A percentile compares a stretch with the other conserved stretches of the same genome.
These are phyloP conservation scores for Phytopythium aichiense DNA, from an alignment of 352 stramenopile species.

Conservation along the genomic window DNA sequence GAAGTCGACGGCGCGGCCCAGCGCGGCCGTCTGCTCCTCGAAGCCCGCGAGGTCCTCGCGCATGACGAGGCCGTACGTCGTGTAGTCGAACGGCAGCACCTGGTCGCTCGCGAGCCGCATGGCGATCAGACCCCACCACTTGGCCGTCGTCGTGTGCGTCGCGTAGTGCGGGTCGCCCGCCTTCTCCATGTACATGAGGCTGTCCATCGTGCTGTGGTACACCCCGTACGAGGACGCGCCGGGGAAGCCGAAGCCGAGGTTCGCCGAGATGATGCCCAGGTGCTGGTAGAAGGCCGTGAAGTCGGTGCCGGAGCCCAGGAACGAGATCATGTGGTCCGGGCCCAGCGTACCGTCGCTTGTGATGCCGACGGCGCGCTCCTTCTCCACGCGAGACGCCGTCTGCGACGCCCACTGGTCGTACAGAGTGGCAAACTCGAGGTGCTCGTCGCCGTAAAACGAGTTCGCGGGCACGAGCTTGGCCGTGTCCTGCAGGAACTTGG, in stretches of 20 bases:
- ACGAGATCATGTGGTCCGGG: conserved; percentile 27
- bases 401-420: conserved; percentile 10
- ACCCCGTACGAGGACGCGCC: conserved; percentile 30
- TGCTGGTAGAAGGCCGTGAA: conserved; percentile 72
- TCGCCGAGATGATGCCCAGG: conserved; percentile 61
- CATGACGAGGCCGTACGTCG: conserved; percentile 38
- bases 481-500: conserved; percentile 26
- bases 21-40: neutral
- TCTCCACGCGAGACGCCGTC: neutral
- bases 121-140: conserved; percentile 56
- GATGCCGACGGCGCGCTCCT: conserved; percentile 3
- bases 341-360: conserved; percentile 15
- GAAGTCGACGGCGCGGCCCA: conserved; percentile 14
- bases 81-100: conserved; percentile 48
- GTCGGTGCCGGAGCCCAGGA: conserved; percentile 42
- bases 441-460: conserved; percentile 7
- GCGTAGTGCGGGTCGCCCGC: conserved; percentile 51
- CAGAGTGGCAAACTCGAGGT: conserved; percentile 7
- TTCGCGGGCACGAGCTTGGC: conserved; percentile 28
- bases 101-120: conserved; percentile 39
- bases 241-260: conserved; percentile 36
- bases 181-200: conserved; percentile 60
- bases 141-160: conserved; percentile 37
- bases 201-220: conserved; percentile 86
- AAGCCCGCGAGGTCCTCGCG: conserved; percentile 18